Percentiles rank a stretch among this genome's conserved stretches.
phyloP scores from a whole-genome alignment of 257 asterid species.

The Fraxinus pennsylvanica region DNA sequence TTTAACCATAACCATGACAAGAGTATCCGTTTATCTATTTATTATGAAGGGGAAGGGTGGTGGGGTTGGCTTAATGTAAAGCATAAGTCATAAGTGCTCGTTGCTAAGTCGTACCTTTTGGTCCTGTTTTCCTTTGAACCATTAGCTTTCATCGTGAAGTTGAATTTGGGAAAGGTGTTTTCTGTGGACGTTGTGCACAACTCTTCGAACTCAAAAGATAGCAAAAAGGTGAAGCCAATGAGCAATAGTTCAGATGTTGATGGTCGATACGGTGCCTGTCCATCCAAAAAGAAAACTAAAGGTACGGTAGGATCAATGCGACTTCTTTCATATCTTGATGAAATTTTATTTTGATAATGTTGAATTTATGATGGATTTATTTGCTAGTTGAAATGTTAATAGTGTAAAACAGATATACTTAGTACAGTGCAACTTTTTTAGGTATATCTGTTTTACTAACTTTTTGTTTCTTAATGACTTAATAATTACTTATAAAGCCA shows the following conservation, averaged over 20 bases:
- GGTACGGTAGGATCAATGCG: constrained; percentile 31
- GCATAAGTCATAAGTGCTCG: not conserved
- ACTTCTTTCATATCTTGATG: constrained; percentile 3
- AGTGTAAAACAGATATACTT: too few relatives aligned
- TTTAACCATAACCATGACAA: not conserved
- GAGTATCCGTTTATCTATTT: not conserved
- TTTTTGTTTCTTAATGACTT: not conserved
- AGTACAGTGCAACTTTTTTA: too few relatives aligned
- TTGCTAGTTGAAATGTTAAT: too few relatives aligned
- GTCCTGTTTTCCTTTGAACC: constrained; percentile 13
- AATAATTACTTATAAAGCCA: not conserved
- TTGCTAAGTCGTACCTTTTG: constrained; percentile 12
- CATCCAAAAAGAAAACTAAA: constrained; percentile 28
- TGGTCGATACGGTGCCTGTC: constrained; percentile 22
- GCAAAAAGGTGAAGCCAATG: constrained; percentile 24
- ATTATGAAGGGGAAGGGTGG: not conserved
- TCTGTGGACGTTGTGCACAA: constrained; percentile 26
- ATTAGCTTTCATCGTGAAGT: constrained; percentile 52
- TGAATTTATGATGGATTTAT: not conserved
- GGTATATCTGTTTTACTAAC: not conserved
- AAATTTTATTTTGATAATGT: not conserved
- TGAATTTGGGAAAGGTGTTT: constrained; percentile 46
- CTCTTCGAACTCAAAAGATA: constrained; percentile 22
- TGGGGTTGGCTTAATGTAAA: not conserved
- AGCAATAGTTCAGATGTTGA: constrained; percentile 28